These are phyloP conservation scores for Neltuma alba DNA, from an alignment of 306 rosid species.

Conservation along the genomic window DNA sequence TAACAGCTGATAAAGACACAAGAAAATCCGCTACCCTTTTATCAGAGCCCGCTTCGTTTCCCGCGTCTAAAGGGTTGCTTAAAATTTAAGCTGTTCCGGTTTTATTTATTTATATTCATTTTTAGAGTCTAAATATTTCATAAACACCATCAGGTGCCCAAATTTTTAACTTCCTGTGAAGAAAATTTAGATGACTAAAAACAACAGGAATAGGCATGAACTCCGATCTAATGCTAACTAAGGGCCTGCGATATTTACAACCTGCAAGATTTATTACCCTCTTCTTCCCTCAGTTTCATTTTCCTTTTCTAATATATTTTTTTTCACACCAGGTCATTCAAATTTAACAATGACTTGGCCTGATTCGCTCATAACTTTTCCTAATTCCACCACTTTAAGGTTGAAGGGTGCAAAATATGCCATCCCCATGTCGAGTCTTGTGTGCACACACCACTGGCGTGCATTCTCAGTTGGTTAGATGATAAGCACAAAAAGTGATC, in stretches of 20 bases:
- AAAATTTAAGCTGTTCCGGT: not conserved
- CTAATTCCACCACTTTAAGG: not conserved
- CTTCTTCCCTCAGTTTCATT: not conserved
- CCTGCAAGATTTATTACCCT: not conserved
- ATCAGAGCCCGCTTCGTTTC: slow-evolving; percentile 1
- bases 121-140: not conserved
- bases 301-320: not conserved
- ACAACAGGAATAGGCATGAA: too few species aligned
- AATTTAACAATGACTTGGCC: slow-evolving; percentile 6
- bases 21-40: not conserved
- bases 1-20: not conserved
- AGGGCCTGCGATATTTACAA: not conserved
- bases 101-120: not conserved
- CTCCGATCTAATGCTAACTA: too few species aligned
- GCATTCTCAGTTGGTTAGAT: slow-evolving; percentile 3
- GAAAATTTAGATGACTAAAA: not conserved
- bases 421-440: slow-evolving; percentile 6
- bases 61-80: not conserved
- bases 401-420: not conserved
- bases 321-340: not conserved
- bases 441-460: slow-evolving; percentile 1
- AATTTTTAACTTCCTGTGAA: not conserved
- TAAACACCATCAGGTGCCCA: not conserved
- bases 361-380: not conserved
- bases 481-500: slow-evolving; percentile 32